A percentile compares a stretch with the other conserved stretches of the same genome.
phyloP scores from a whole-genome alignment of 73 alveolate species.

The Paramecium pentaurelia region DNA sequence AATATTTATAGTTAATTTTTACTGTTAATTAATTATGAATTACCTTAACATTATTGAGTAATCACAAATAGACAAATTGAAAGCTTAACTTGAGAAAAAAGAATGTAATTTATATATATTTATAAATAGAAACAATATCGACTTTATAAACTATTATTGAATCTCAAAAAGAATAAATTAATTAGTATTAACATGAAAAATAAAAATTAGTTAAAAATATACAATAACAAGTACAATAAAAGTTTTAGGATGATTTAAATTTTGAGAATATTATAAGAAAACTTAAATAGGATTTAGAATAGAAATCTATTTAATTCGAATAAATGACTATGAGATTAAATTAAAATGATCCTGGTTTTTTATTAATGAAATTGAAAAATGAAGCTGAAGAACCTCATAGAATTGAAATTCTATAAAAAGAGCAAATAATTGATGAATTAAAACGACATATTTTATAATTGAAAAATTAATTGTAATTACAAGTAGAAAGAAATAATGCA shows the following conservation, averaged over 20 bases:
- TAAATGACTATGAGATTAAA: background rate
- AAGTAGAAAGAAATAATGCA: background rate
- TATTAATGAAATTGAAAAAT: background rate
- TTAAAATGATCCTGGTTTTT: background rate
- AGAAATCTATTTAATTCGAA: constrained; percentile 2
- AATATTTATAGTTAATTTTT: background rate
- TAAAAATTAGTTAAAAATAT: background rate
- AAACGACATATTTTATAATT: background rate
- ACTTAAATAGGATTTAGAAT: constrained; percentile 13
- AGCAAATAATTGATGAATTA: background rate
- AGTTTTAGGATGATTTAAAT: constrained; percentile 6
- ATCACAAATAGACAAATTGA: background rate
- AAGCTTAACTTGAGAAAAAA: background rate
- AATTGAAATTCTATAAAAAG: background rate
- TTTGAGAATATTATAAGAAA: constrained; percentile 7
- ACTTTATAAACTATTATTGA: background rate
- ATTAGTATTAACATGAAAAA: background rate
- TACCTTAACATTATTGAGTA: background rate
- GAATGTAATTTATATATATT: background rate
- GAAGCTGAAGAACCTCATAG: constrained; percentile 23
- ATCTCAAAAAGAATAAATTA: background rate
- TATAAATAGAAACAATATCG: background rate
- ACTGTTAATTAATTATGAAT: background rate
- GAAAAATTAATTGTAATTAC: background rate
- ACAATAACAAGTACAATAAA: background rate